phyloP scores from a whole-genome alignment of 2,329 filamentous ascomycete species.

The Onygenales sp. region DNA sequence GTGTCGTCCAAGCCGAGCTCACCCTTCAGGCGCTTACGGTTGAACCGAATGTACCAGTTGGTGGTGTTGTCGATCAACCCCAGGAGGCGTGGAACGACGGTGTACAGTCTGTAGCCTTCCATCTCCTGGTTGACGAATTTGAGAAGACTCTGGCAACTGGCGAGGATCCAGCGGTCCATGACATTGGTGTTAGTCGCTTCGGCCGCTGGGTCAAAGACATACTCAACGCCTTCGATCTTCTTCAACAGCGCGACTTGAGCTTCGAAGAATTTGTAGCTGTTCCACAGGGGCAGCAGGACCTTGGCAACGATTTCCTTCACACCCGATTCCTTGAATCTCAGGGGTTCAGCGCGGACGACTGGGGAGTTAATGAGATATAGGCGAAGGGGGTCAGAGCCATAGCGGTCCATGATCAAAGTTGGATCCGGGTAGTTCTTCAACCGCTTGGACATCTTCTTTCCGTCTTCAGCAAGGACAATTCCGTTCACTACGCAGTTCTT shows the following conservation, averaged over 20 bases:
- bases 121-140: conserved; percentile 92
- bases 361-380: conserved; percentile 97
- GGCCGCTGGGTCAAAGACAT: conserved; percentile 65
- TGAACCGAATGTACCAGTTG: conserved; percentile 99
- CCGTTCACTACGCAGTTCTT: conserved; percentile 96
- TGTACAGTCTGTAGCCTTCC: conserved; percentile 72
- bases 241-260: conserved; percentile 78
- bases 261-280: conserved; percentile 94
- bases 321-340: conserved; percentile 82
- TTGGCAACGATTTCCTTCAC: conserved; percentile 94
- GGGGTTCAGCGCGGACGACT: conserved; percentile 80
- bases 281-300: conserved; percentile 86
- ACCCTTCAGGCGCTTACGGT: conserved; percentile 82
- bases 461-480: conserved; percentile 85
- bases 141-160: conserved; percentile 81
- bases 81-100: conserved; percentile 77
- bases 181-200: conserved; percentile 76
- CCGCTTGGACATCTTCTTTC: conserved; percentile 98
- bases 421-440: conserved; percentile 95
- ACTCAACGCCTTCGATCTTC: conserved; percentile 72
- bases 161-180: conserved; percentile 93
- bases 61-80: conserved; percentile 85
- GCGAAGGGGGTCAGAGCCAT: conserved; percentile 84
- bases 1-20: conserved; percentile 81
- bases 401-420: conserved; percentile 68